phyloP scores from a whole-genome alignment of 1,284 basidiomycete genomes.

The Pyrrhoderma noxium region DNA sequence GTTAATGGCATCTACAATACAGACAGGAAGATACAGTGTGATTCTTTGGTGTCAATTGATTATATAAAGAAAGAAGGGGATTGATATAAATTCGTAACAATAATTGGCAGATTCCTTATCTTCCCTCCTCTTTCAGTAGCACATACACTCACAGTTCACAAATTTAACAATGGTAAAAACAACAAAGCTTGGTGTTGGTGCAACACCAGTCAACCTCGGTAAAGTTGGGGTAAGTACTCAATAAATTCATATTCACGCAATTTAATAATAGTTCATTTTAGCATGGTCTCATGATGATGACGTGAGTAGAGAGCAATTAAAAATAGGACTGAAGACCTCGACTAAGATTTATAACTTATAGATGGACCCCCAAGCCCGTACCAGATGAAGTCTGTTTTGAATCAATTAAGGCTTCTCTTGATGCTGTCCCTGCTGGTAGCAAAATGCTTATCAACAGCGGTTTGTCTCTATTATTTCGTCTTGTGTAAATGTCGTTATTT shows the following conservation, averaged over 20 bases:
- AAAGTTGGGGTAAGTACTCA: conserved; percentile 9
- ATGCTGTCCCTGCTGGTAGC: conserved; percentile 38
- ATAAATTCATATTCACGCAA: not conserved
- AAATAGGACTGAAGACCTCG: not conserved
- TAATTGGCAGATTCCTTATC: no score
- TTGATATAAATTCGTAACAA: no score
- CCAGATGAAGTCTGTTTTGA: conserved; percentile 52
- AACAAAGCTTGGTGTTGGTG: conserved; percentile 1
- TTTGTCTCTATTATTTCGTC: conserved; percentile 21
- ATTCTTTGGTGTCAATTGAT: no score
- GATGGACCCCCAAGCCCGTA: conserved; percentile 33
- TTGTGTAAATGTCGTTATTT: not conserved
- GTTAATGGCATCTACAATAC: no score
- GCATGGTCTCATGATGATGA: conserved; percentile 52
- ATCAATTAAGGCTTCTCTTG: conserved; percentile 55
- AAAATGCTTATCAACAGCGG: conserved; percentile 46
- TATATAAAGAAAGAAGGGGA: no score
- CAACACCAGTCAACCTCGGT: not conserved
- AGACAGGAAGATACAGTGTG: no score
- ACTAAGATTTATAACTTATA: conserved; percentile 16
- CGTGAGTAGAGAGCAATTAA: conserved; percentile 27
- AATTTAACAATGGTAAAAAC: not conserved
- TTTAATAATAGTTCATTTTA: conserved; percentile 15
- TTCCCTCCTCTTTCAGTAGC: not conserved
- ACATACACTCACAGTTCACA: not conserved